phyloP scores from a whole-genome alignment of 2,329 filamentous ascomycete genomes.

The Fusarium vanettenii region DNA sequence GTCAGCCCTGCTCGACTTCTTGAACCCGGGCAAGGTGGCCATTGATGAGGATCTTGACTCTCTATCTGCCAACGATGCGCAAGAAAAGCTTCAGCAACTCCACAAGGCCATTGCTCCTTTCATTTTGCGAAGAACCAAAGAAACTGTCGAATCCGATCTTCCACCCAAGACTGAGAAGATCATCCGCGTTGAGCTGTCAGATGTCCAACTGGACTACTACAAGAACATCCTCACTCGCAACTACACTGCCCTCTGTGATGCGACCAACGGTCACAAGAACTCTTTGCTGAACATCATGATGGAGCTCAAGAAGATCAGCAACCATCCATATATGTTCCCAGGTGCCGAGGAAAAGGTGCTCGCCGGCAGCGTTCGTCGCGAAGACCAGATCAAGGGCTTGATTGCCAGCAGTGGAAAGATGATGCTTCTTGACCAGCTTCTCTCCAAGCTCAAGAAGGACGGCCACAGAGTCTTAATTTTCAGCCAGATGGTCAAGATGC shows the following conservation, averaged over 20 bases:
- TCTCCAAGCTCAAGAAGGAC: constrained; percentile 92
- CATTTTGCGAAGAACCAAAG: constrained; percentile 95
- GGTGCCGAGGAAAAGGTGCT: constrained; percentile 92
- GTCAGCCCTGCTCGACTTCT: constrained; percentile 91
- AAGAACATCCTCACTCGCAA: constrained; percentile 98
- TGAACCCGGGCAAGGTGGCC: constrained; percentile 92
- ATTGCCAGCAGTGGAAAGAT: constrained; percentile 99
- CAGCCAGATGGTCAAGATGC: constrained; percentile 99
- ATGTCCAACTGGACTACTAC: constrained; percentile 97
- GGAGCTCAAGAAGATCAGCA: constrained; percentile 99
- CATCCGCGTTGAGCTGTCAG: constrained; percentile 95
- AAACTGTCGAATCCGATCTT: constrained; percentile 95
- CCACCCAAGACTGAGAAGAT: constrained; percentile 99
- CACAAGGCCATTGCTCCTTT: constrained; percentile 91
- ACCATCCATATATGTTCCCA: constrained; percentile 98
- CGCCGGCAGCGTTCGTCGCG: constrained; percentile 81
- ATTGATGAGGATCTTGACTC: constrained; percentile 92
- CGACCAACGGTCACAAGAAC: constrained; percentile 90
- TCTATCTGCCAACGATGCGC: constrained; percentile 81
- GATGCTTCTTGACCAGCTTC: constrained; percentile 97
- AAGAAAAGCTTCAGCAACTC: constrained; percentile 86
- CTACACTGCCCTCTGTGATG: constrained; percentile 92
- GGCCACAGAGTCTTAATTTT: constrained; percentile 97
- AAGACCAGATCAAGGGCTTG: constrained; percentile 90
- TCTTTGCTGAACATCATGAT: constrained; percentile 99